These are phyloP conservation scores for Artemisia tridentata DNA, from an alignment of 129 eudicot genomes.

Conservation along the genomic window DNA sequence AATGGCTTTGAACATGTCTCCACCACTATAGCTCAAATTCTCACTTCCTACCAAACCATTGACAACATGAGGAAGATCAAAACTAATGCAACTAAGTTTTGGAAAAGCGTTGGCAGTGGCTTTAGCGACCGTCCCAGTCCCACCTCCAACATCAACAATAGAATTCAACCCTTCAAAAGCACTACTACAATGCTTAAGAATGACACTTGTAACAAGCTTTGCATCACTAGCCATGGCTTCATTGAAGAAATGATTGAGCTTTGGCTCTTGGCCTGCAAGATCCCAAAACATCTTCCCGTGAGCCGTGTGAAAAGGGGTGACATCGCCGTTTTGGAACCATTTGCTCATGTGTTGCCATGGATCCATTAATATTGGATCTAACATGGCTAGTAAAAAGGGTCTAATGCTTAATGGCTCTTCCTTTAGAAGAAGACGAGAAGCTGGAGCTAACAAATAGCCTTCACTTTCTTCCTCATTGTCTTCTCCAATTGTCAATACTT, in stretches of 20 bases:
- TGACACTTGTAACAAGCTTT: conserved; percentile 13
- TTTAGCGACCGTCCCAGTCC: conserved; percentile 29
- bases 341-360: conserved; percentile 28
- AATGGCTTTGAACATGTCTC: conserved; percentile 9
- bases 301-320: conserved; percentile 14
- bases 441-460: conserved; percentile 26
- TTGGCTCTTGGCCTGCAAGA: conserved; percentile 11
- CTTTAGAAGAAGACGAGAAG: conserved; percentile 34
- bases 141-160: conserved; percentile 40
- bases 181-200: conserved; percentile 10
- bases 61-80: not conserved
- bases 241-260: conserved; percentile 32
- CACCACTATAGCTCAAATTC: not conserved
- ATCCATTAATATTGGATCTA: conserved; percentile 19
- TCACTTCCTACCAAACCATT: not conserved
- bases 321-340: conserved; percentile 26
- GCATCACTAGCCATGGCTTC: conserved; percentile 47
- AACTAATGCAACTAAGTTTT: not conserved
- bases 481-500: not conserved
- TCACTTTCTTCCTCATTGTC: not conserved
- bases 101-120: conserved; percentile 5
- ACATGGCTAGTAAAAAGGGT: conserved; percentile 24
- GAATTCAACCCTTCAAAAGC: conserved; percentile 25
- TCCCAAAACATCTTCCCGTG: conserved; percentile 34
- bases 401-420: conserved; percentile 25